Evolutionary conservation across 2,329 filamentous ascomycete genomes (phyloP).

Genomic region (Thelonectria olida): DNA sequence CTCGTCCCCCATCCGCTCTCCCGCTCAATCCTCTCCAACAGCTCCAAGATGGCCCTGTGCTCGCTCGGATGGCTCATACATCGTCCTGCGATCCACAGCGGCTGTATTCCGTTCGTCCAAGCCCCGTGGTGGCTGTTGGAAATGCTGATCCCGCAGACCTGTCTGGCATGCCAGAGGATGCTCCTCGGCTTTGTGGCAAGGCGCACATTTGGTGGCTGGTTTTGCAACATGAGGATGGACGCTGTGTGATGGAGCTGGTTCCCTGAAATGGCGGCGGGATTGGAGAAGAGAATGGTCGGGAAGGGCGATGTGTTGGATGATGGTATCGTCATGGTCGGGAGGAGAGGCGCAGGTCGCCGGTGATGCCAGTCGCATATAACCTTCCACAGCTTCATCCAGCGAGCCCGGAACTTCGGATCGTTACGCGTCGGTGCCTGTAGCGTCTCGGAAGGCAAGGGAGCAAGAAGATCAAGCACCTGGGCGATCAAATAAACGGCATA

Average conservation of each 20-base stretch:
- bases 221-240: conserved; percentile 60
- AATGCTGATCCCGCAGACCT: conserved; percentile 62
- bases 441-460: conserved; percentile 29
- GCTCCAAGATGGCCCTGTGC: conserved; percentile 53
- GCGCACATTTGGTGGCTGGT: conserved; percentile 51
- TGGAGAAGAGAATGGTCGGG: conserved; percentile 59
- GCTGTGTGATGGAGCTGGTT: conserved; percentile 65
- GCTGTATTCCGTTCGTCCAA: conserved; percentile 64
- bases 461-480: conserved; percentile 52
- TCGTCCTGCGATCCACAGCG: conserved; percentile 62
- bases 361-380: conserved; percentile 53
- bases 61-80: conserved; percentile 59
- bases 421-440: conserved; percentile 28
- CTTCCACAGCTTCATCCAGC: conserved; percentile 51
- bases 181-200: conserved; percentile 49
- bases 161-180: conserved; percentile 61
- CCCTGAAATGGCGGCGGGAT: conserved; percentile 61
- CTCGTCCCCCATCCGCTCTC: conserved; percentile 63
- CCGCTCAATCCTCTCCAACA: conserved; percentile 58
- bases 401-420: conserved; percentile 37
- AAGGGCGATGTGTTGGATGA: conserved; percentile 57
- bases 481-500: conserved; percentile 59
- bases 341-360: conserved; percentile 46
- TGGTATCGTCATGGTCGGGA: conserved; percentile 46
- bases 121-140: conserved; percentile 62